These are phyloP conservation scores for Oenanthe sinensis DNA, from an alignment of 129 eudicot species.

Conservation along the genomic window DNA sequence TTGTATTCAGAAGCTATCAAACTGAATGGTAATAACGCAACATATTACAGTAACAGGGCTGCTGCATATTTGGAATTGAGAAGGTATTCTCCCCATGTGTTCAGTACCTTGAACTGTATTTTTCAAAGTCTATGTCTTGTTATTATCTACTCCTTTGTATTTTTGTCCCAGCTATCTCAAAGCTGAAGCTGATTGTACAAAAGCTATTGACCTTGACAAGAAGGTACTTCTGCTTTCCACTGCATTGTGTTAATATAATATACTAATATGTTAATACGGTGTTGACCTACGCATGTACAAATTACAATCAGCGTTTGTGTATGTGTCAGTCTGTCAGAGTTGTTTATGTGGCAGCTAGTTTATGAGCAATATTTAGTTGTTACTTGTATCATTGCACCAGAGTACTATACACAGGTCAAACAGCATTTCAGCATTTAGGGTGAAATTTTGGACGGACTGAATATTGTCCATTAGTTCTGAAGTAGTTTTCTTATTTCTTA, in stretches of 20 bases:
- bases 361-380: too few species aligned
- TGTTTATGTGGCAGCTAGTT: too few species aligned
- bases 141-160: neutral
- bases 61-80: slow-evolving; percentile 73
- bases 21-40: slow-evolving; percentile 58
- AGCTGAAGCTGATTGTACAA: slow-evolving; percentile 81
- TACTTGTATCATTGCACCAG: too few species aligned
- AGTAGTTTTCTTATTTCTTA: too few species aligned
- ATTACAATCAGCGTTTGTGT: too few species aligned
- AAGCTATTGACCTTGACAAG: slow-evolving; percentile 80
- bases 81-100: slow-evolving; percentile 34
- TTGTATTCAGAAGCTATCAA: slow-evolving; percentile 88
- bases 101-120: neutral
- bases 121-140: neutral
- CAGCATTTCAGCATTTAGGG: too few species aligned
- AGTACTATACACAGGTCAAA: too few species aligned
- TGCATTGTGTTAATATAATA: neutral
- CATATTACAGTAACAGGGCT: slow-evolving; percentile 81
- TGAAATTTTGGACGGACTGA: too few species aligned
- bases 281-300: too few species aligned
- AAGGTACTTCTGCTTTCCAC: slow-evolving; percentile 35
- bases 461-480: too few species aligned
- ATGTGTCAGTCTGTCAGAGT: too few species aligned
- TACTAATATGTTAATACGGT: too few species aligned
- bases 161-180: slow-evolving; percentile 45